Base-by-base conservation (phyloP, 805 yeast genomes). In the Blastobotrys parvus region DNA sequence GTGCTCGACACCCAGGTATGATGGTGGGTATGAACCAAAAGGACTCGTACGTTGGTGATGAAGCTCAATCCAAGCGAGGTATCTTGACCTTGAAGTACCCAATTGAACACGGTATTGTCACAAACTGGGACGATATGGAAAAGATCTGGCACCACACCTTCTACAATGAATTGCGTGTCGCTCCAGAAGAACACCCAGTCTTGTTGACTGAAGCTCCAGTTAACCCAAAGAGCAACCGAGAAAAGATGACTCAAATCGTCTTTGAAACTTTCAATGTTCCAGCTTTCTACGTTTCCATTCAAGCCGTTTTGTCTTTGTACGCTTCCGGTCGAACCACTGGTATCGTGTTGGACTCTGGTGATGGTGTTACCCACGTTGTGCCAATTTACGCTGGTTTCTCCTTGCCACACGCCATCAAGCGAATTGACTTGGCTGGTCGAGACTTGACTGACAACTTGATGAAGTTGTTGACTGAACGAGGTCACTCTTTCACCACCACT, bases 91-190 rank as follows among this genome's bases (percentile, higher is more conserved):
- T 92, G 69, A 85, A 95, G 75, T 92, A 92, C 78, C 98, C 98
- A 68, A 92, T 36, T 68, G 97, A 92, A 78, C 98, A 92, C 79
- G 98, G 98, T 85, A 88, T 92, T 61, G 97, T 92, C 56, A 90
- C 95, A 74, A 88, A 92, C 88, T 92, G 98, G 98, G 97, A 90
- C 70, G 98, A 92, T 69, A 92, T 92, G 98, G 98, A 92, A 78
- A 90, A 90, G 77, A 92, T 92, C 79, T 92, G 98, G 98, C 97
- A 92, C 74, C 98, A 92, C 80, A 92, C 97, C 62, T 92, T 92
- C 81, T 90, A 89, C 90, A 92, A 92, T 76, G 98, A 92, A 77
- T 83, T 92, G 74, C 87, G 97, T 77, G 97, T 92, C 69, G 97
- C 97, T 49, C 97, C 97, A 72, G 98, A 92, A 75, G 98, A 92